A percentile compares a stretch with the other conserved stretches of the same genome.
phyloP scores from a whole-genome alignment of 2,329 filamentous ascomycete species.

The Neobulgaria alba region DNA sequence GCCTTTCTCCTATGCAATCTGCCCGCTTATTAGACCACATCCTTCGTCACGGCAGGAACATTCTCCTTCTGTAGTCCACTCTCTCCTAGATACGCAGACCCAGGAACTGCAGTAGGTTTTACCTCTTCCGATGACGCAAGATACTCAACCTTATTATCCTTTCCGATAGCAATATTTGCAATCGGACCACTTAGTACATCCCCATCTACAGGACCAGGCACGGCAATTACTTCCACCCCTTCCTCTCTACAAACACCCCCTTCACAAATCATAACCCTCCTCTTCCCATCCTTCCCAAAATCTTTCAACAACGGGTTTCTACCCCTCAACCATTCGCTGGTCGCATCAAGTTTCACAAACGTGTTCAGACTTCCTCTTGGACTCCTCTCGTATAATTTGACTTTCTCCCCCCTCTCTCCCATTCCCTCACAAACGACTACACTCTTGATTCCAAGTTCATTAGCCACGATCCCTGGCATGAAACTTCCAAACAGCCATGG shows the following conservation, averaged over 20 bases:
- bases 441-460: slow-evolving; percentile 55
- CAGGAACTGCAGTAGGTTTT: too few species aligned
- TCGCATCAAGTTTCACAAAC: slow-evolving; percentile 19
- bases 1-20: too few species aligned
- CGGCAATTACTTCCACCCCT: too few species aligned
- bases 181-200: too few species aligned
- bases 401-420: slow-evolving; percentile 18
- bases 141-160: too few species aligned
- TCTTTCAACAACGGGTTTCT: slow-evolving; percentile 36
- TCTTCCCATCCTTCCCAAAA: slow-evolving; percentile 29
- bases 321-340: slow-evolving; percentile 37
- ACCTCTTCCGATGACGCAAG: too few species aligned
- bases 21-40: too few species aligned
- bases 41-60: too few species aligned
- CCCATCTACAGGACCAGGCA: too few species aligned
- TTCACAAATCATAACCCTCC: slow-evolving; percentile 39
- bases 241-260: slow-evolving; percentile 36
- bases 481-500: slow-evolving; percentile 85
- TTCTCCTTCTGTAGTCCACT: too few species aligned
- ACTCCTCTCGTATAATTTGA: slow-evolving; percentile 28
- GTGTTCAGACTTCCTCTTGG: slow-evolving; percentile 22
- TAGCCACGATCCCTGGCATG: slow-evolving; percentile 65
- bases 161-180: too few species aligned
- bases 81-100: too few species aligned
- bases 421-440: slow-evolving; percentile 38